Evolutionary conservation across 73 alveolate genomes (phyloP).

Genomic region (Symbiodinium natans): DNA sequence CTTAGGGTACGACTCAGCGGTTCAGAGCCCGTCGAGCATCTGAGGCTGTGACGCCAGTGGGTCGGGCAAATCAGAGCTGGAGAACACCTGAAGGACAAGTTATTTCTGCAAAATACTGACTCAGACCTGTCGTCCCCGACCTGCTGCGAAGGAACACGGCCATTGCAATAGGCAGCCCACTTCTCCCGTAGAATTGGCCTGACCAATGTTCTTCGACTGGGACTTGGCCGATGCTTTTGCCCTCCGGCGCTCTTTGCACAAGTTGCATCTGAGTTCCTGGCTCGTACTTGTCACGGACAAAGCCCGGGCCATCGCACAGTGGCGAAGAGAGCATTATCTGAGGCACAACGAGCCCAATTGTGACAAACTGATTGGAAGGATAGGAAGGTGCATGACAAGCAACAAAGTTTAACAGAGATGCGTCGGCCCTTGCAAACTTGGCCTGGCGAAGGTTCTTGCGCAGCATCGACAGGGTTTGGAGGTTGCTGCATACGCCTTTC

Average conservation of each 20-base stretch:
- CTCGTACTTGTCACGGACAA: constrained; percentile 71
- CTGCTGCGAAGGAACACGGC: constrained; percentile 52
- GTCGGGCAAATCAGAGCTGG: not conserved
- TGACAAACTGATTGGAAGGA: not conserved
- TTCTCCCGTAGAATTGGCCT: constrained; percentile 53
- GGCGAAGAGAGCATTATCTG: constrained; percentile 71
- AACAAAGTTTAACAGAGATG: not conserved
- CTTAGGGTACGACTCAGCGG: not conserved
- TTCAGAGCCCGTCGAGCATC: not conserved
- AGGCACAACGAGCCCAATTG: not conserved
- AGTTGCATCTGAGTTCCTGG: not conserved
- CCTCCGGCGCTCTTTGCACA: not conserved
- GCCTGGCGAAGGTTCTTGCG: constrained; percentile 62
- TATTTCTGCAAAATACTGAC: too few relatives aligned
- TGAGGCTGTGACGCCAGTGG: not conserved
- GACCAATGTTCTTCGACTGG: too few relatives aligned
- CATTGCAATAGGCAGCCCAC: constrained; percentile 71
- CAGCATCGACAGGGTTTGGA: constrained; percentile 70
- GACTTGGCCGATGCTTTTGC: not conserved
- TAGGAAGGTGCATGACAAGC: not conserved
- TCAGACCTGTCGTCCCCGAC: not conserved
- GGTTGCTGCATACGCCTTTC: constrained; percentile 58
- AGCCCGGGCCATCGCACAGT: constrained; percentile 55
- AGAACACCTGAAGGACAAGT: not conserved
- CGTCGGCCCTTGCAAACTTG: not conserved